These are phyloP conservation scores for Scytalidium lignicola DNA, from an alignment of 2,329 filamentous ascomycete genomes.

Conservation along the genomic window DNA sequence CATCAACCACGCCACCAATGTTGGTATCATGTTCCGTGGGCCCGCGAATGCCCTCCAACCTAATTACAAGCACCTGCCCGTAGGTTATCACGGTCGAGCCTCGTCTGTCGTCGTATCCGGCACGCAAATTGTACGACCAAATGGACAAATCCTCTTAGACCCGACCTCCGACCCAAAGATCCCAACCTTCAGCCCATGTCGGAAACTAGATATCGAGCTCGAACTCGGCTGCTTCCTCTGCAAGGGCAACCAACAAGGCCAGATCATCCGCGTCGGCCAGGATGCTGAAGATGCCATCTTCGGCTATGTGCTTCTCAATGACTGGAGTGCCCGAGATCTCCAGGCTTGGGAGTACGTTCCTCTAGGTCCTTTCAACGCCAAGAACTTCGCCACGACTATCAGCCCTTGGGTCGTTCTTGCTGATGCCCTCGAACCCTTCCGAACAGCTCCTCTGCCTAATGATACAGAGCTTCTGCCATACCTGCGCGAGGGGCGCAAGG, in stretches of 20 bases:
- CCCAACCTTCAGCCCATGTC: constrained; percentile 58
- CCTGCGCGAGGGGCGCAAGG: constrained; percentile 53
- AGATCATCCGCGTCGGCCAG: constrained; percentile 54
- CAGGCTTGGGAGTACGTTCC: constrained; percentile 83
- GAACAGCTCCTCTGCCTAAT: constrained; percentile 48
- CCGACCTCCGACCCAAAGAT: constrained; percentile 55
- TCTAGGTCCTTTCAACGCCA: constrained; percentile 74
- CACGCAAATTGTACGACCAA: constrained; percentile 66
- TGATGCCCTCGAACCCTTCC: constrained; percentile 69
- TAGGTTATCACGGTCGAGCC: constrained; percentile 75
- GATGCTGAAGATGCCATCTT: constrained; percentile 67
- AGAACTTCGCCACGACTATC: constrained; percentile 77
- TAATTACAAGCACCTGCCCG: constrained; percentile 77
- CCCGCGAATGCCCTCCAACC: constrained; percentile 68
- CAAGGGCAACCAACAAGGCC: constrained; percentile 58
- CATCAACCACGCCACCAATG: constrained; percentile 68
- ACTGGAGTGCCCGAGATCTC: constrained; percentile 81
- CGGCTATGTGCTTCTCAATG: constrained; percentile 77
- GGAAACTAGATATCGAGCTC: constrained; percentile 71
- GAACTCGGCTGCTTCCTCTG: constrained; percentile 74
- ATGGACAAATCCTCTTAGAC: constrained; percentile 67
- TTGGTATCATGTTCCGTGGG: constrained; percentile 61
- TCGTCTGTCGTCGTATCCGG: constrained; percentile 72
- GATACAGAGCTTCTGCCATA: constrained; percentile 54
- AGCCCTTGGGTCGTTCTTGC: constrained; percentile 74